Evolutionary conservation across 1,284 basidiomycete species (phyloP).

Genomic region (Ustilago loliicola): DNA sequence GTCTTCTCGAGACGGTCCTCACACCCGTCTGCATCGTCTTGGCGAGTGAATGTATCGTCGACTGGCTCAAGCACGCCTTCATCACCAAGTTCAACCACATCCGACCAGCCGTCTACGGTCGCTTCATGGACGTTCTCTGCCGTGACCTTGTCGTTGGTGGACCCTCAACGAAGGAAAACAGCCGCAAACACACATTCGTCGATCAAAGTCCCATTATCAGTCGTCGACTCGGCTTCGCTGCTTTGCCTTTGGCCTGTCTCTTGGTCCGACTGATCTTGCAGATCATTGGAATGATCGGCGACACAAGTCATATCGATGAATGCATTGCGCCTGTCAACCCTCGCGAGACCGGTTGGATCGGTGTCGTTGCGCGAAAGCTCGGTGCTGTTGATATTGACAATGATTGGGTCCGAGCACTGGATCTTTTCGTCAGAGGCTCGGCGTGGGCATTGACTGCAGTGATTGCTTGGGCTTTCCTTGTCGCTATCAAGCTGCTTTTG

Average conservation of each 20-base stretch:
- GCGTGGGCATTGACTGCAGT: conserved; percentile 52
- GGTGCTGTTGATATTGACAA: conserved; percentile 48
- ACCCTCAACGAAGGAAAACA: conserved; percentile 67
- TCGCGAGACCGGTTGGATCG: conserved; percentile 39
- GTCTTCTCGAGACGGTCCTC: conserved; percentile 84
- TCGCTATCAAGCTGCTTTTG: conserved; percentile 66
- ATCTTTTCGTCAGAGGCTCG: conserved; percentile 42
- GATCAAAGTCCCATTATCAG: conserved; percentile 96
- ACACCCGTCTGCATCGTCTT: conserved; percentile 93
- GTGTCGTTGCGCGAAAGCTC: conserved; percentile 38
- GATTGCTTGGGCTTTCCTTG: conserved; percentile 60
- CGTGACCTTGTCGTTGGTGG: conserved; percentile 89
- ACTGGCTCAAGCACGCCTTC: conserved; percentile 99
- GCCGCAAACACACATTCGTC: conserved; percentile 82
- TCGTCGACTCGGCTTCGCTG: conserved; percentile 91
- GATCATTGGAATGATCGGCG: conserved; percentile 77
- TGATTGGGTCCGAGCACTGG: conserved; percentile 32
- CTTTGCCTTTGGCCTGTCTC: conserved; percentile 90
- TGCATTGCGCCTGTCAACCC: conserved; percentile 56
- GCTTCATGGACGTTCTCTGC: conserved; percentile 95
- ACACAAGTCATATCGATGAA: conserved; percentile 71
- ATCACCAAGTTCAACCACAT: conserved; percentile 94
- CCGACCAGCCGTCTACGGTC: conserved; percentile 91
- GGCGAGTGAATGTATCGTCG: conserved; percentile 91
- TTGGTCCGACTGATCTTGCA: conserved; percentile 89